Evolutionary conservation across 495 filamentous ascomycete species (phyloP).

Genomic region (Aspergillus conjunctus): DNA sequence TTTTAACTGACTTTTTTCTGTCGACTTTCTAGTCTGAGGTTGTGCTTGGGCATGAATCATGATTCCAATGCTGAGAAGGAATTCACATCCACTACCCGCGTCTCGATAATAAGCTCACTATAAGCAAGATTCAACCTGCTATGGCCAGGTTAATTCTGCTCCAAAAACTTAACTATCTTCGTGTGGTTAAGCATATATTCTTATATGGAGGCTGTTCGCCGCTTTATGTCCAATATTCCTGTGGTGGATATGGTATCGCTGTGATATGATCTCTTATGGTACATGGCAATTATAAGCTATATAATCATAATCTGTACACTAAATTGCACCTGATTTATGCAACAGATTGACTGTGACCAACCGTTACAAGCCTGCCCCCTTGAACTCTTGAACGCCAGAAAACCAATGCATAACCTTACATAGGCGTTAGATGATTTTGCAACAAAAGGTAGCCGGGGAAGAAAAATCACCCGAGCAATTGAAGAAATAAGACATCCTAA

Average conservation of each 20-base stretch:
- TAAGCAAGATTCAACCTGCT: too few relatives aligned
- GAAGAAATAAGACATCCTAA: background rate
- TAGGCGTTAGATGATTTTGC: background rate
- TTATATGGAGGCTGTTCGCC: too few relatives aligned
- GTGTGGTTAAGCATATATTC: too few relatives aligned
- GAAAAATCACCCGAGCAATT: background rate
- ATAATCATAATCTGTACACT: conserved; percentile 17
- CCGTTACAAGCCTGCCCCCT: conserved; percentile 1
- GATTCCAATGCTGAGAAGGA: too few relatives aligned
- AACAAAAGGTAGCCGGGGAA: conserved; percentile 2
- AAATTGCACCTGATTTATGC: background rate
- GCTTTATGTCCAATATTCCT: conserved; percentile 2
- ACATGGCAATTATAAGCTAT: conserved; percentile 22
- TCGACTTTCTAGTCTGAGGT: conserved; percentile 1
- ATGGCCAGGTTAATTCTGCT: too few relatives aligned
- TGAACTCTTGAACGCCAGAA: conserved; percentile 6
- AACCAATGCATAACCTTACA: conserved; percentile 10
- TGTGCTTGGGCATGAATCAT: background rate
- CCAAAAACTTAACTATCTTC: too few relatives aligned
- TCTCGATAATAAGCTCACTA: too few relatives aligned
- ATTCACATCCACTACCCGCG: too few relatives aligned
- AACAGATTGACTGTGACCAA: conserved; percentile 6
- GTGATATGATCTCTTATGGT: conserved; percentile 17
- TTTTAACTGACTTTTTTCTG: conserved; percentile 11
- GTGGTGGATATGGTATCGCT: conserved; percentile 1